Base-by-base conservation (phyloP, 257 asterid genomes). In the Echium plantagineum region DNA sequence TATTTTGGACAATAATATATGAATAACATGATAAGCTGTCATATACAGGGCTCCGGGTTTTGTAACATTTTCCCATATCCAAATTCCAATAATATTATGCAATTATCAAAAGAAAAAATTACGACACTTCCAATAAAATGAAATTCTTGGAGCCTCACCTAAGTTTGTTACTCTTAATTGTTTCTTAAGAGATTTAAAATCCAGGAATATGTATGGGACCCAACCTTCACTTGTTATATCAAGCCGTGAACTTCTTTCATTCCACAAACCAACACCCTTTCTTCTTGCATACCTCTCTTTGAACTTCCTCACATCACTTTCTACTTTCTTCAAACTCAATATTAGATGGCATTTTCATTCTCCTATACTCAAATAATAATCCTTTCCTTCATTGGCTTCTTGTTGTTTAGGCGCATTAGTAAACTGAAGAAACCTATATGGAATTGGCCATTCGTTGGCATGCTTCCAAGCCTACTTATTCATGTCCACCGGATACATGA, bases 391-490 rank as follows among this genome's bases (percentile, higher is more conserved):
- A 15, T 73, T 5, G 81, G 79, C 68, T 76, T 80, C 52, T 2
- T 79, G 2, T 74, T 21, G 19, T 3, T 80, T 30, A 76, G 77
- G 81, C 63, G 51, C 1, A 68, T 84, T 65, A 51, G 74, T 59
- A 74, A 70, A n/a, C 62, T 53, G 59, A 63, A 58, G n/a, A 57
- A 55, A 22, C 52, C 66, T 12, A 65, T 69, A 5, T 59, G 81
- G 84, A 73, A 81, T 60, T 81, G 80, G 82, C 93, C 88, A 5
- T 4, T 79, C 10, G 6, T 84, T 21, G 93, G 93, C 15, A 79
- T 75, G 85, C 68, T 78, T 21, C 87, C 93, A 8, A 17, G 52
- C 2, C 72, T 84, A 12, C 21, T 81, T 7, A 58, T 22, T 3
- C 32, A 76, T 55, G 74, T 74, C 24, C 69, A 69, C 17, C 64